These are phyloP conservation scores for Passalora sequoiae DNA, from an alignment of 2,329 filamentous ascomycete genomes.

Conservation along the genomic window DNA sequence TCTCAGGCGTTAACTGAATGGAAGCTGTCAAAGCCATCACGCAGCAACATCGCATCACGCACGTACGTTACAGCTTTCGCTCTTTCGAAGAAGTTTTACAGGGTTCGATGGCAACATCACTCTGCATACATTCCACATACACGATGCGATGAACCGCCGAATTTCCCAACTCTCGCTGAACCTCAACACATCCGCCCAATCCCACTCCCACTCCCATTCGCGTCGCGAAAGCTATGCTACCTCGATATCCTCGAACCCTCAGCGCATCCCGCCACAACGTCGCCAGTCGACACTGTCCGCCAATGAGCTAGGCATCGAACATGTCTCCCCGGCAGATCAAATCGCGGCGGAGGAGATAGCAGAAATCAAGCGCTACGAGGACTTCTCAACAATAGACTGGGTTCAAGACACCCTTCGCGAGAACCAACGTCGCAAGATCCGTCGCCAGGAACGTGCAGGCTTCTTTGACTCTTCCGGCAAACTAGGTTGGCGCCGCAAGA, in stretches of 20 bases:
- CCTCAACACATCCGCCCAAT: constrained; percentile 16
- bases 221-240: constrained; percentile 21
- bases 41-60: too few species aligned
- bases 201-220: constrained; percentile 17
- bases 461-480: constrained; percentile 65
- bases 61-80: too few species aligned
- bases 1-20: too few species aligned
- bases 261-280: constrained; percentile 49
- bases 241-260: constrained; percentile 15
- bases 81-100: too few species aligned
- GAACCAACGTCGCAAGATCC: constrained; percentile 71
- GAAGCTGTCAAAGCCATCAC: too few species aligned
- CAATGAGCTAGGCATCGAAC: constrained; percentile 53
- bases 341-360: constrained; percentile 91
- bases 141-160: constrained; percentile 44
- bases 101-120: not conserved
- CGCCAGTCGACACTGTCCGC: constrained; percentile 63
- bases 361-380: constrained; percentile 95
- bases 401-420: constrained; percentile 94
- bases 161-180: constrained; percentile 34
- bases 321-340: constrained; percentile 55
- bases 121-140: not conserved
- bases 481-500: constrained; percentile 71
- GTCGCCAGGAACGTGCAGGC: constrained; percentile 65
- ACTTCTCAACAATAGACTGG: constrained; percentile 99